A percentile compares a stretch with the other conserved stretches of the same genome.
Evolutionary conservation across 768 basidiomycete species (phyloP).

Genomic region (Neoboletus magnificus): DNA sequence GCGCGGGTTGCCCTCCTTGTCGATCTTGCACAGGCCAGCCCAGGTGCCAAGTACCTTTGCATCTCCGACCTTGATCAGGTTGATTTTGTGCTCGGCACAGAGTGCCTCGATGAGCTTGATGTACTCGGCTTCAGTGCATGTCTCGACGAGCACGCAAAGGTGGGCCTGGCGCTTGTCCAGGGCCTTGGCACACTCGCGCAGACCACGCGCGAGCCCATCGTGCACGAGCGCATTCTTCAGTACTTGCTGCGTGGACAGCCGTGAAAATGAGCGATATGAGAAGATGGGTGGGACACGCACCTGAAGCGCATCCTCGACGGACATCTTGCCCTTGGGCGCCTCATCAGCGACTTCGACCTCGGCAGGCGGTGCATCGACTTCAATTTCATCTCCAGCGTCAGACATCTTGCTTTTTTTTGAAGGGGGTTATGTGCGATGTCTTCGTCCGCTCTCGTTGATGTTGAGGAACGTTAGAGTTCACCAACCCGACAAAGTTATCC

Average conservation of each 20-base stretch:
- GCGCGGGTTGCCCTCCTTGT: constrained; percentile 96
- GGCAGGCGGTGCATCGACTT: constrained; percentile 57
- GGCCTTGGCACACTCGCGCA: constrained; percentile 96
- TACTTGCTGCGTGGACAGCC: constrained; percentile 66
- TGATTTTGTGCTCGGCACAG: constrained; percentile 99
- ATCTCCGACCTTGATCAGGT: constrained; percentile 98
- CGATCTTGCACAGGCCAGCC: constrained; percentile 99
- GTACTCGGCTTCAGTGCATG: constrained; percentile 98
- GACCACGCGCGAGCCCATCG: constrained; percentile 96
- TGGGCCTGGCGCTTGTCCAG: constrained; percentile 99
- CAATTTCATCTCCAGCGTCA: constrained; percentile 97
- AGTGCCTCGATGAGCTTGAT: constrained; percentile 99
- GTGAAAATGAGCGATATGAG: background rate
- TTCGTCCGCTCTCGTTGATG: constrained; percentile 97
- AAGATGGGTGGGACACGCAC: constrained; percentile 37
- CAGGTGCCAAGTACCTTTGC: constrained; percentile 97
- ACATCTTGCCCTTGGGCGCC: constrained; percentile 92
- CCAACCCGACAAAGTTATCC: constrained; percentile 24
- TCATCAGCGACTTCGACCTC: constrained; percentile 83
- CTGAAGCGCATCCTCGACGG: constrained; percentile 93
- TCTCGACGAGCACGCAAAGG: constrained; percentile 98
- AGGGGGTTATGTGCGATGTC: constrained; percentile 50
- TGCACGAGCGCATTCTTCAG: constrained; percentile 98
- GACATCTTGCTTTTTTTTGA: constrained; percentile 60
- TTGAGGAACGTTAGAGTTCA: constrained; percentile 56